A percentile compares a stretch with the other conserved stretches of the same genome.
Conservation (phyloP, 495 filamentous ascomycete species). For the Neurospora tetraspora region DNA sequence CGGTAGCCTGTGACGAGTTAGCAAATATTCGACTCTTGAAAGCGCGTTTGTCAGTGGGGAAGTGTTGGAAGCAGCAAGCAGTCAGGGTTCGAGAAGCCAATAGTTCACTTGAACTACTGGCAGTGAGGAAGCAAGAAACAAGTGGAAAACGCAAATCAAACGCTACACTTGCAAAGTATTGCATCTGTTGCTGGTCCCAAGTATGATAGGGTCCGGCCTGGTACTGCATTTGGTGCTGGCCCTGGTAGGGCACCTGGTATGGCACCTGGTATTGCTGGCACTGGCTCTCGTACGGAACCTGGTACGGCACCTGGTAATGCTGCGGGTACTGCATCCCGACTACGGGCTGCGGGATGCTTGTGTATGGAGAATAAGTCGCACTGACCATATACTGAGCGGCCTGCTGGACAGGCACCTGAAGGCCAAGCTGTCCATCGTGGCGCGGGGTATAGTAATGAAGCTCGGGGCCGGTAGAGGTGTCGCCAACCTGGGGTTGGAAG, state of each 20-base stretch:
- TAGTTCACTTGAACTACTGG: neutral
- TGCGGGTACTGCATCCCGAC: neutral
- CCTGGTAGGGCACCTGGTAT: neutral
- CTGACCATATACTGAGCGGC: neutral
- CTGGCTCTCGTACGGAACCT: neutral
- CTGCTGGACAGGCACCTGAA: conserved; percentile 3
- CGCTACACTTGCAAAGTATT: neutral
- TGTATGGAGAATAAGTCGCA: neutral
- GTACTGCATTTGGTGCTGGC: neutral
- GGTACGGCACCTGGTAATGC: neutral
- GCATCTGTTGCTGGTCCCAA: neutral
- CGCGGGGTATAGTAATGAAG: conserved; percentile 37
- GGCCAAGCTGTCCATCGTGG: conserved; percentile 16
- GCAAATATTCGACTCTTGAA: neutral
- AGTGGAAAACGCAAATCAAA: neutral
- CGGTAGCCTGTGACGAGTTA: neutral
- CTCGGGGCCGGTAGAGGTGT: conserved; percentile 34
- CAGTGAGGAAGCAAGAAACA: neutral
- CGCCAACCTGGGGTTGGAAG: conserved; percentile 38
- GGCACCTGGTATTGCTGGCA: neutral
- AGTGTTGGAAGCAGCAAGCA: neutral
- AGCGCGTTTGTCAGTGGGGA: neutral
- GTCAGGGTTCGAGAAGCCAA: neutral
- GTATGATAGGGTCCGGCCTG: neutral
- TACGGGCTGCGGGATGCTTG: neutral